Evolutionary conservation across 1,284 basidiomycete genomes (phyloP).

Genomic region (Malassezia pachydermatis): DNA sequence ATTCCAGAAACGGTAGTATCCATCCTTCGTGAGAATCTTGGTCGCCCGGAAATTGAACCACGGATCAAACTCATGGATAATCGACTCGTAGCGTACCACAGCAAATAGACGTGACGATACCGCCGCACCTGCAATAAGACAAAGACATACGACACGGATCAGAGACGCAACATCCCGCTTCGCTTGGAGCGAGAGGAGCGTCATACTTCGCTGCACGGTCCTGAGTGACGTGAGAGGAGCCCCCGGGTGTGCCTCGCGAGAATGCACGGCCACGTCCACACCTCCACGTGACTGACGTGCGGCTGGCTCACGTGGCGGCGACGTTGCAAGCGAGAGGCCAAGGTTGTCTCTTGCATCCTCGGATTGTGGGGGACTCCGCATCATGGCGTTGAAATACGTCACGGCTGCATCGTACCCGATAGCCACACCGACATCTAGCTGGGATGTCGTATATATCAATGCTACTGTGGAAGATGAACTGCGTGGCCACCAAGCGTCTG

Average conservation of each 20-base stretch:
- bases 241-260: background rate
- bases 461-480: slow-evolving; percentile 10
- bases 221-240: background rate
- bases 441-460: slow-evolving; percentile 13
- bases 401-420: slow-evolving; percentile 9
- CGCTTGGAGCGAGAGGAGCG: slow-evolving; percentile 4
- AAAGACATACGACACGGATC: slow-evolving; percentile 41
- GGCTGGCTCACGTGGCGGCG: no score
- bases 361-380: background rate
- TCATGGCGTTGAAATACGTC: slow-evolving; percentile 4
- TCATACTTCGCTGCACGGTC: background rate
- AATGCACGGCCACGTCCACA: background rate
- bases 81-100: slow-evolving; percentile 94
- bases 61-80: slow-evolving; percentile 95
- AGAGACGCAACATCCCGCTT: slow-evolving; percentile 31
- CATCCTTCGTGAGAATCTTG: slow-evolving; percentile 74
- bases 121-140: slow-evolving; percentile 58
- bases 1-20: slow-evolving; percentile 54
- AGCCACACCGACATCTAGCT: background rate
- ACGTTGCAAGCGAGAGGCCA: no score
- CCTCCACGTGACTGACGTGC: background rate
- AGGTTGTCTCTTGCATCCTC: background rate
- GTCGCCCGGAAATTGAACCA: slow-evolving; percentile 54
- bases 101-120: slow-evolving; percentile 92
- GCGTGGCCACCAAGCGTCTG: background rate